Evolutionary conservation across 768 basidiomycete species (phyloP).

Genomic region (Pulveroboletus sp.): DNA sequence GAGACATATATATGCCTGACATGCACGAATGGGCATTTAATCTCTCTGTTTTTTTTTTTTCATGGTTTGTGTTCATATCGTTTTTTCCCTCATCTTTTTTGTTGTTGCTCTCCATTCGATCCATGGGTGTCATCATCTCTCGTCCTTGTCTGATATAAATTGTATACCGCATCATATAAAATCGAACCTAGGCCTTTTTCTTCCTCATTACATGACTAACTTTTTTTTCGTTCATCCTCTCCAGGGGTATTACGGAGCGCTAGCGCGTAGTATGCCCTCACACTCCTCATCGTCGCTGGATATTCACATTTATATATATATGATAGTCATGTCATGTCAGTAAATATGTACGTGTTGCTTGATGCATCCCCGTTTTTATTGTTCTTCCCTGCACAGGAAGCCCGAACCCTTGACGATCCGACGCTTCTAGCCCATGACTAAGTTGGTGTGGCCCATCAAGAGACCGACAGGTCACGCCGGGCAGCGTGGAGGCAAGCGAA

Average conservation of each 20-base stretch:
- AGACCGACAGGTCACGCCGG: too few relatives aligned
- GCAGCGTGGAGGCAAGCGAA: neutral
- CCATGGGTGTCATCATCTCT: constrained; percentile 7
- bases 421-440: neutral
- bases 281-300: neutral
- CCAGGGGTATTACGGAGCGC: too few relatives aligned
- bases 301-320: constrained; percentile 11
- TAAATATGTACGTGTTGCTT: constrained; percentile 27
- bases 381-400: neutral
- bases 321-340: constrained; percentile 18
- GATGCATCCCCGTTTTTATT: constrained; percentile 18
- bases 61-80: constrained; percentile 12
- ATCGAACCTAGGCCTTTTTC: constrained; percentile 7
- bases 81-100: constrained; percentile 4
- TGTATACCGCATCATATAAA: constrained; percentile 30
- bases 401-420: neutral
- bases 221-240: neutral
- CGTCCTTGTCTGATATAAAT: constrained; percentile 13
- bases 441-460: too few relatives aligned
- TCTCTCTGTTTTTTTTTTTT: constrained; percentile 18
- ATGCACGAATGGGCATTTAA: constrained; percentile 25
- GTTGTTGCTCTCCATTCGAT: constrained; percentile 19
- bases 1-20: constrained; percentile 26
- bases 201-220: constrained; percentile 2
- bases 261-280: too few relatives aligned